Evolutionary conservation across 2,329 filamentous ascomycete species (phyloP).

Genomic region (Talaromyces pinophilus): DNA sequence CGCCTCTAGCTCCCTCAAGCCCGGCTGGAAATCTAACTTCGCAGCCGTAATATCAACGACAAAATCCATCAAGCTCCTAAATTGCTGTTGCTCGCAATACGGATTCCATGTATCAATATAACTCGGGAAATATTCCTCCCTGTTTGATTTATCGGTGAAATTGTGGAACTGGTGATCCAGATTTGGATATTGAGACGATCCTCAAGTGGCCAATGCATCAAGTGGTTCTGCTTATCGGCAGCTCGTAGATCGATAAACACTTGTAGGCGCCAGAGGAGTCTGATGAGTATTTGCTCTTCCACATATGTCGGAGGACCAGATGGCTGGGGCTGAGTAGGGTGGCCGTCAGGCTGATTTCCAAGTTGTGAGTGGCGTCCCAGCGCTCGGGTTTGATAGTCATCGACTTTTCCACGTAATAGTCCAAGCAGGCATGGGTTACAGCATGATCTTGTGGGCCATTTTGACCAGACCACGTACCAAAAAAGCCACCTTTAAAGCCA

Average conservation of each 20-base stretch:
- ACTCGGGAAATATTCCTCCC: background rate
- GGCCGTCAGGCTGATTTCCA: background rate
- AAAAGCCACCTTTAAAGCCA: background rate
- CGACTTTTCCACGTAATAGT: background rate
- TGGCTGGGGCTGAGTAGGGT: background rate
- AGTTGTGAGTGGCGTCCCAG: background rate
- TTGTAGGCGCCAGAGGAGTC: slow-evolving; percentile 3
- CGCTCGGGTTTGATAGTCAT: background rate
- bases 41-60: background rate
- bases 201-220: background rate
- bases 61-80: background rate
- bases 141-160: background rate
- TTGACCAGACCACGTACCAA: background rate
- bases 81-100: background rate
- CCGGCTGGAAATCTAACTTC: background rate
- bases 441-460: background rate
- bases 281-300: background rate
- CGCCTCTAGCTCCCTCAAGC: background rate
- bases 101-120: background rate
- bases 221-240: background rate
- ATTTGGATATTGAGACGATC: background rate
- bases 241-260: background rate
- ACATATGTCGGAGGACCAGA: background rate
- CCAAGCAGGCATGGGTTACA: background rate
- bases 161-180: background rate